These are phyloP conservation scores for Saussurea involucrata DNA, from an alignment of 129 eudicot genomes.

Conservation along the genomic window DNA sequence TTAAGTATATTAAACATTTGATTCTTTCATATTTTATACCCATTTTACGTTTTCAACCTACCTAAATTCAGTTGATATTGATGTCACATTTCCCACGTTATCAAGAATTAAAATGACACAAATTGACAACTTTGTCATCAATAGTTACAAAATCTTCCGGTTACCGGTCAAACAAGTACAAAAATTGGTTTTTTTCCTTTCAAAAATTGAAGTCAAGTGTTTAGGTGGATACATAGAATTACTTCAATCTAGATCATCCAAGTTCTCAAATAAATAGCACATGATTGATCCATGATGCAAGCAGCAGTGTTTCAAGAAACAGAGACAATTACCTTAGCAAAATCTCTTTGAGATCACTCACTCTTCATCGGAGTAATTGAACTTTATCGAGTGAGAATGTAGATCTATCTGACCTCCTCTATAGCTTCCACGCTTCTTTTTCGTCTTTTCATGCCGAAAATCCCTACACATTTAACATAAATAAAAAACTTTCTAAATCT, in stretches of 20 bases:
- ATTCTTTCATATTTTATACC: too few relatives aligned
- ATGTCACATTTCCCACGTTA: too few relatives aligned
- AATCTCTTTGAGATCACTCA: constrained; percentile 7
- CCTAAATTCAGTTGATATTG: too few relatives aligned
- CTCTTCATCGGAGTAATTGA: constrained; percentile 68
- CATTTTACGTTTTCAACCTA: too few relatives aligned
- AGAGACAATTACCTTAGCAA: not conserved
- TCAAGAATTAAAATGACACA: too few relatives aligned
- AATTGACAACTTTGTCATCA: too few relatives aligned
- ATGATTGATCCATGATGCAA: not conserved
- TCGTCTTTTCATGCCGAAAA: constrained; percentile 93
- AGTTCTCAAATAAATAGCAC: not conserved
- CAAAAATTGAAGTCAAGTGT: not conserved
- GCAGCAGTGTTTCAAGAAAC: not conserved
- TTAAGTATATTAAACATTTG: too few relatives aligned
- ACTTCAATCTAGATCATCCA: not conserved
- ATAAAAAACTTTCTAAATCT: not conserved
- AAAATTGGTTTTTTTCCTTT: not conserved
- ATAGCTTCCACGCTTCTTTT: constrained; percentile 96
- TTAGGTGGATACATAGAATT: not conserved
- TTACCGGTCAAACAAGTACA: not conserved
- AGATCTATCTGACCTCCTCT: constrained; percentile 85
- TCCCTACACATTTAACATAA: constrained; percentile 36
- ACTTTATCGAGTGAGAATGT: constrained; percentile 79
- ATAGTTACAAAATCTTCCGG: too few relatives aligned